Conservation (phyloP, 768 basidiomycete species). For the Xerocomellus dryophilus region DNA sequence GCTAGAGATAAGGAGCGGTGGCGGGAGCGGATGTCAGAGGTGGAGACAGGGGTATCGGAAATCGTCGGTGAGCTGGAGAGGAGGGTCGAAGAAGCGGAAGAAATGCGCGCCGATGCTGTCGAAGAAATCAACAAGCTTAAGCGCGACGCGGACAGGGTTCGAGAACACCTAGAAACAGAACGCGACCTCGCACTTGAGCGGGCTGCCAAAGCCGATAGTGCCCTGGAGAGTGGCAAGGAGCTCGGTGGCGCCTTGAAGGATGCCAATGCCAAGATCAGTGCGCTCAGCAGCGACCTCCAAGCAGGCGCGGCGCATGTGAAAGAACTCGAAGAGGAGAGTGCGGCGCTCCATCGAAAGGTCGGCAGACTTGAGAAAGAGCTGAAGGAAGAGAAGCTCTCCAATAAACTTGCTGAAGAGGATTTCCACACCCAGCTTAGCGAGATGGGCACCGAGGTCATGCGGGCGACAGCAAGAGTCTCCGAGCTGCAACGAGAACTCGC, state of each 20-base stretch:
- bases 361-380: slow-evolving; percentile 57
- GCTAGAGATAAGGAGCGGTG: slow-evolving; percentile 65
- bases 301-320: slow-evolving; percentile 50
- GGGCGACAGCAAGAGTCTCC: slow-evolving; percentile 33
- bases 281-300: slow-evolving; percentile 56
- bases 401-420: slow-evolving; percentile 38
- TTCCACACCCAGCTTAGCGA: slow-evolving; percentile 34
- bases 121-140: slow-evolving; percentile 41
- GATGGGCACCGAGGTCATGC: slow-evolving; percentile 32
- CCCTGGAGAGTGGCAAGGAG: slow-evolving; percentile 62
- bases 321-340: slow-evolving; percentile 62
- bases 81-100: slow-evolving; percentile 52
- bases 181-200: slow-evolving; percentile 56
- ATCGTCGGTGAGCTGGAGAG: slow-evolving; percentile 65
- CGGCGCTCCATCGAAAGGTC: slow-evolving; percentile 47
- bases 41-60: slow-evolving; percentile 64
- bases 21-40: slow-evolving; percentile 68
- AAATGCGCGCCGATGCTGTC: slow-evolving; percentile 37
- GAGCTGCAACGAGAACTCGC: slow-evolving; percentile 47
- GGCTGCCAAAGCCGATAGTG: slow-evolving; percentile 60
- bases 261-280: slow-evolving; percentile 58
- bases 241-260: slow-evolving; percentile 65
- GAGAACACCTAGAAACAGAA: slow-evolving; percentile 48
- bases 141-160: slow-evolving; percentile 43
- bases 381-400: slow-evolving; percentile 47